Evolutionary conservation across 371 early-diverging fungal genomes (phyloP), one percentile per base, ranked within the genome.

Genomic region (Rhizopus delemar): DNA sequence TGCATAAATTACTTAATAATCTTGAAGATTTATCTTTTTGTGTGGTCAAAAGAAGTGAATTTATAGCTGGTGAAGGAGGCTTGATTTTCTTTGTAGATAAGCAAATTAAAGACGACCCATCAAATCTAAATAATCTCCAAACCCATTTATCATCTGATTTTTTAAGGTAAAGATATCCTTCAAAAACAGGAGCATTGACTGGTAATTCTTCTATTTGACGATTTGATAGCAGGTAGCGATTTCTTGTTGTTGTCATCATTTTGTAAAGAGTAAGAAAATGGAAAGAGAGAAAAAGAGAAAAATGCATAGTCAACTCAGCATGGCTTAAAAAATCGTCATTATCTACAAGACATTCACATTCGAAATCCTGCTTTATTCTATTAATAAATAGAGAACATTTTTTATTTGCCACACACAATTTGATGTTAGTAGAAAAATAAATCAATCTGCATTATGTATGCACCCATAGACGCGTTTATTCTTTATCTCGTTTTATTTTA

Each of bases 61-160:
- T 60, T 11, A 29, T 48, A 13, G 49, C 13, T 48, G 34, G 32
- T 12, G 36, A 46, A 7, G 31, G 31, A 4, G 46, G 46, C 31
- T 71, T 71, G 45, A 53, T 57, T 31, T 68, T 67, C 22, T 62
- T 64, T 28, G 68, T 33, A 13, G 65, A 65, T 54, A 68, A 56
- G 38, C 71, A 71, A 12, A 62, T 62, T 22, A 71, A 62, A 0
- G 65, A 51, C 2, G 65, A 53, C 12, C 71, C 71, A 56, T 71
- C 68, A 46, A 71, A 71, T 8, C 68, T 63, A 53, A 71, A 71
- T 32, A 65, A 29, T 29, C 65, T 55, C 65, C 68, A 68, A 31
- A 62, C 46, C 71, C 71, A 71, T 51, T 59, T 56, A 33, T 53
- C 57, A 16, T 65, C 56, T 15, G 61, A 53, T 33, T 51, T 51